A percentile compares a stretch with the other conserved stretches of the same genome.
Conservation (phyloP, 139 green algal genomes). For the Parachlorella kessleri region DNA sequence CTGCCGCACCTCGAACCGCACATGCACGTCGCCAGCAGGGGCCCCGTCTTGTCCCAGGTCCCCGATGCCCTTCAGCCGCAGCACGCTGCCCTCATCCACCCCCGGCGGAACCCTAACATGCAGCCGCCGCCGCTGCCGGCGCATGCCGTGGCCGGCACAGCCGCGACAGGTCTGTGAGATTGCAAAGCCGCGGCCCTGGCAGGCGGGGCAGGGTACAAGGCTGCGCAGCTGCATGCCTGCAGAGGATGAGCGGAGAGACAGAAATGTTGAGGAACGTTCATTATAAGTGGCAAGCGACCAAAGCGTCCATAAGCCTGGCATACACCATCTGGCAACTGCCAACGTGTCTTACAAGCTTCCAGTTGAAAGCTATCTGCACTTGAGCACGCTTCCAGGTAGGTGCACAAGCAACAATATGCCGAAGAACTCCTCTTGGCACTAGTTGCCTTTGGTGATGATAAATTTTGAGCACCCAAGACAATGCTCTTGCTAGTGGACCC, state of each 20-base stretch:
- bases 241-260: neutral
- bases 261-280: too few relatives aligned
- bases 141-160: conserved; percentile 6
- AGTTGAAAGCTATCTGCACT: too few relatives aligned
- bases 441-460: too few relatives aligned
- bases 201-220: conserved; percentile 4
- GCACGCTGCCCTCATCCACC: conserved; percentile 3
- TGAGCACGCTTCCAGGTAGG: too few relatives aligned
- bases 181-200: neutral
- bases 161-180: neutral
- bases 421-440: too few relatives aligned
- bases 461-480: too few relatives aligned
- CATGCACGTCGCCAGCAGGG: neutral
- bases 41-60: neutral
- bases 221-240: neutral
- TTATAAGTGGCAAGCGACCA: too few relatives aligned
- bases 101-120: conserved; percentile 4
- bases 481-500: too few relatives aligned
- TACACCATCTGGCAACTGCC: too few relatives aligned
- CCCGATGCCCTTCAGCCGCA: conserved; percentile 8
- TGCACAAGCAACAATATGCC: too few relatives aligned
- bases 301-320: too few relatives aligned
- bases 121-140: conserved; percentile 3
- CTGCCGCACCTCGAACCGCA: conserved; percentile 10
- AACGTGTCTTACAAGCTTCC: too few relatives aligned